phyloP scores from a whole-genome alignment of 2,329 filamentous ascomycete genomes.

The Alternaria infectoria region DNA sequence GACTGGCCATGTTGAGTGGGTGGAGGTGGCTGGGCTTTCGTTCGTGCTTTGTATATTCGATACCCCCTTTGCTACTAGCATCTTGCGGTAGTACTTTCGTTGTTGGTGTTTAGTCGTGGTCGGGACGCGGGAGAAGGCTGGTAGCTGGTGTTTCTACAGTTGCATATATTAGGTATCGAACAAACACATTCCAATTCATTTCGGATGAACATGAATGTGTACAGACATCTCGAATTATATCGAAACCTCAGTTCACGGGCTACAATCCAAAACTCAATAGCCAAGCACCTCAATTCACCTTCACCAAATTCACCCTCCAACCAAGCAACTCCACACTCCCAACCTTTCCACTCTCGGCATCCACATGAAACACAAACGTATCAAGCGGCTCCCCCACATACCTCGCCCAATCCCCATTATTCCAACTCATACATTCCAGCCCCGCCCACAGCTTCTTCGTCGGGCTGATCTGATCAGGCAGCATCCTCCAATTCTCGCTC shows the following conservation, averaged over 20 bases:
- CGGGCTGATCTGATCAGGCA: constrained; percentile 16
- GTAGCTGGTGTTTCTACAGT: neutral
- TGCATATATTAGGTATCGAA: neutral
- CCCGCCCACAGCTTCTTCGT: constrained; percentile 21
- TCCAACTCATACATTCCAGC: constrained; percentile 30
- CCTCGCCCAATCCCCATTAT: constrained; percentile 21
- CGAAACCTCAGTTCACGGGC: neutral
- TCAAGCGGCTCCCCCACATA: constrained; percentile 31
- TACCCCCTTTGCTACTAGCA: neutral
- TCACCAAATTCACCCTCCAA: constrained; percentile 19
- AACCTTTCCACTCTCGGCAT: neutral
- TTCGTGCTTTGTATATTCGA: constrained; percentile 1
- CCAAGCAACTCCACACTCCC: constrained; percentile 21
- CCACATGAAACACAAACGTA: constrained; percentile 20
- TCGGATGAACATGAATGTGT: neutral
- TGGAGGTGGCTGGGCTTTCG: neutral
- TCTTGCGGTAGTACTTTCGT: neutral
- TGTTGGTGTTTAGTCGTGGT: neutral
- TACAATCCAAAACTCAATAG: neutral
- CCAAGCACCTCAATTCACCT: neutral
- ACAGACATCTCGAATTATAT: neutral
- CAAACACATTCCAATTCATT: neutral
- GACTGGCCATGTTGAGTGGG: neutral
- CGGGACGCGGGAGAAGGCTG: neutral
- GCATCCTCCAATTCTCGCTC: constrained; percentile 26